Base-by-base conservation (phyloP, 768 basidiomycete genomes). In the Austroboletus festivus region DNA sequence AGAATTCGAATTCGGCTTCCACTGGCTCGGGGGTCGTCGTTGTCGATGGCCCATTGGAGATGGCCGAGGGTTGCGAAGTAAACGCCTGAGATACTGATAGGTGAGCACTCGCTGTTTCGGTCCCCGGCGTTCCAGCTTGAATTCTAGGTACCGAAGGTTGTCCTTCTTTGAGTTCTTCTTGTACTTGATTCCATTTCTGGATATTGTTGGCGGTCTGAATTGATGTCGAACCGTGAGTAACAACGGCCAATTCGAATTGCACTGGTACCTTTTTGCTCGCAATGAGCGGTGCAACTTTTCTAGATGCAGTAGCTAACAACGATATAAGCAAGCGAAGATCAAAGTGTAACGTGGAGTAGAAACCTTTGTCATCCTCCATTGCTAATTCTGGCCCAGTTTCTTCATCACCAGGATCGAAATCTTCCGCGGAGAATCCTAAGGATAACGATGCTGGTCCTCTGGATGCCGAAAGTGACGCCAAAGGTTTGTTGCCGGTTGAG, bases 131-230 rank as follows among this genome's bases (percentile, higher is more conserved):
- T 15, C 21, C 54, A 37, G 31, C 37, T 33, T 46, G 54, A 22
- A 53, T 47, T 40, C 45, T 64, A 34, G 64, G 48, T 34, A 49
- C 61, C 42, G 61, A 38, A 51, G 59, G 62, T 26, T 70, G 48
- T 37, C 73, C 68, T 51, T 80, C 75, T 30, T 78, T 80, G 42
- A 96, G 76, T 60, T 93, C 94, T 68, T 86, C 86, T 68, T 95
- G 91, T 10, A 94, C 90, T 71, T 86, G 86, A 64, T 94, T 98
- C 96, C 95, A 99, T 65, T 98, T 97, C 60, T 79, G 85, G 63
- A 99, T 97, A 60, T 93, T 93, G 65, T 80, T 88, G 42, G 80
- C 88, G 38, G 84, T 89, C 91, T 96, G 63, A 35, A 44, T 8
- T 41, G 15, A 50, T 22, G 44, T 54, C 38, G 58, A n/a, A 26